Percentiles rank a stretch among this genome's conserved stretches.
These are phyloP conservation scores for Smittium mucronatum DNA, from an alignment of 371 early-diverging fungal species.

Conservation along the genomic window DNA sequence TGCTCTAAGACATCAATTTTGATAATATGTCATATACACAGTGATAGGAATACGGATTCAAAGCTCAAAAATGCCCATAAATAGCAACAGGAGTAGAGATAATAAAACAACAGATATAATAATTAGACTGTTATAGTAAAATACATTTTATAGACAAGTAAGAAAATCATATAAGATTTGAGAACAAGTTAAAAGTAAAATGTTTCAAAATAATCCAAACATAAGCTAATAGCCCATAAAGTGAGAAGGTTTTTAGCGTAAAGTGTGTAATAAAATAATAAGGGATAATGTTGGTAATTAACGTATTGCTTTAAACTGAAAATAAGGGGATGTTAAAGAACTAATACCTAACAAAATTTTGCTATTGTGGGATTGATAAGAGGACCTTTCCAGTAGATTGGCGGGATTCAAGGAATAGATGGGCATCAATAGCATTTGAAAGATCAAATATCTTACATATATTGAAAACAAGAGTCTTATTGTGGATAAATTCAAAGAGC, in stretches of 20 bases:
- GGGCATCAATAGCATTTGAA: conserved; percentile 60
- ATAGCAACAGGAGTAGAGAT: too few species aligned
- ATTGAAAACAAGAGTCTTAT: conserved; percentile 43
- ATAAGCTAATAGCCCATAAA: background rate
- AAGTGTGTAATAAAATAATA: background rate
- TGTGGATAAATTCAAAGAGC: conserved; percentile 41
- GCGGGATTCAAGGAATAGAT: conserved; percentile 62
- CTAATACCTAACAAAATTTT: too few species aligned
- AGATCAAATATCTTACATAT: conserved; percentile 64
- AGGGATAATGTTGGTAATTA: background rate
- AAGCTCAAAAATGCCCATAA: too few species aligned
- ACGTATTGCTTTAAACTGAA: background rate
- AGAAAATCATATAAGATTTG: background rate
- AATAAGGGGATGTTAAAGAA: too few species aligned
- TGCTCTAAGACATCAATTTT: too few species aligned
- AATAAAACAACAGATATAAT: too few species aligned
- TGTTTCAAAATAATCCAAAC: background rate
- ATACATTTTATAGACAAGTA: too few species aligned
- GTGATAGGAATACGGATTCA: too few species aligned
- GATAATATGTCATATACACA: too few species aligned
- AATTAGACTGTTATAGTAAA: too few species aligned
- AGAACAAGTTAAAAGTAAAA: background rate
- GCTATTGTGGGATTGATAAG: background rate
- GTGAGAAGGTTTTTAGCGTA: background rate
- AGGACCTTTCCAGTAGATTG: conserved; percentile 58